Percentiles rank a stretch among this genome's conserved stretches.
Evolutionary conservation across 257 asterid species (phyloP).

Genomic region (Paraleonurus japonicus): DNA sequence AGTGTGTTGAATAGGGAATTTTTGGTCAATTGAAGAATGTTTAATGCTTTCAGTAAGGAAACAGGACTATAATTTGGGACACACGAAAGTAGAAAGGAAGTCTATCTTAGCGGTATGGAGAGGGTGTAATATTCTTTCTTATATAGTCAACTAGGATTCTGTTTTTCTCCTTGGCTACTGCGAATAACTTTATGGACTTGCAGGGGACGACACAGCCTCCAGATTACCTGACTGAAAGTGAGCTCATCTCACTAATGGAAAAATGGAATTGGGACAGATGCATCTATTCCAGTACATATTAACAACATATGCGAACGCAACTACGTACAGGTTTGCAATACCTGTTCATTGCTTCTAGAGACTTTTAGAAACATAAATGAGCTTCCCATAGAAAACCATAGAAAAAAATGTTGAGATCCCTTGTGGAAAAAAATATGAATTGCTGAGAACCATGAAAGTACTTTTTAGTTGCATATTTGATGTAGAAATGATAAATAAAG

Average conservation of each 20-base stretch:
- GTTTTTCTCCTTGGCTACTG: not conserved
- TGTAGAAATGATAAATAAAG: slow-evolving; percentile 8
- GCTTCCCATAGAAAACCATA: slow-evolving; percentile 7
- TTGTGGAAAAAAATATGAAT: not conserved
- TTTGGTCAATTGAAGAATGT: no score
- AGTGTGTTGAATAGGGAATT: no score
- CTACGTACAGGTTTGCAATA: slow-evolving; percentile 76
- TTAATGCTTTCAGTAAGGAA: no score
- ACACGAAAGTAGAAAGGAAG: no score
- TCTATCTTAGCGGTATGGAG: no score
- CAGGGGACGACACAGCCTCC: slow-evolving; percentile 86
- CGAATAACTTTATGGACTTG: slow-evolving; percentile 24
- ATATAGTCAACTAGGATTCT: not conserved
- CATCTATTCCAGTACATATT: slow-evolving; percentile 87
- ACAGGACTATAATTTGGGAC: no score
- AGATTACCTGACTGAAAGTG: slow-evolving; percentile 86
- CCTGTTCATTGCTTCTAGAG: slow-evolving; percentile 1
- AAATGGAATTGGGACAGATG: slow-evolving; percentile 95
- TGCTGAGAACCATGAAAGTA: not conserved
- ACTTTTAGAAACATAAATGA: not conserved
- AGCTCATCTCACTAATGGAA: slow-evolving; percentile 90
- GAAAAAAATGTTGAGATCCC: not conserved
- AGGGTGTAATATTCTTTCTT: not conserved
- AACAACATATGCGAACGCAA: slow-evolving; percentile 89
- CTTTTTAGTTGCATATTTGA: slow-evolving; percentile 3